These are phyloP conservation scores for Plasmodium gallinaceum DNA, from an alignment of 169 alveolate genomes.

Conservation along the genomic window DNA sequence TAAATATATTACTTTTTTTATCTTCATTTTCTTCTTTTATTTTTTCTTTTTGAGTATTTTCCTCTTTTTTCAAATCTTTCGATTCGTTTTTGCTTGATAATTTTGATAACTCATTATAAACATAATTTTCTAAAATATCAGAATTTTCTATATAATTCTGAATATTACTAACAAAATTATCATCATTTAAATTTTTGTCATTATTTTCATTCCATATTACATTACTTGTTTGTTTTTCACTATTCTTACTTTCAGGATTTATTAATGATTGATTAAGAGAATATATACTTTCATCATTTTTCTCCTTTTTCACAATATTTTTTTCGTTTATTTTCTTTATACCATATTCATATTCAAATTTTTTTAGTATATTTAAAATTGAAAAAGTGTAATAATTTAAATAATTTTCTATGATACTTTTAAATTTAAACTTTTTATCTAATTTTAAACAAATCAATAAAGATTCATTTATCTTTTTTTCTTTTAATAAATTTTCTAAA, in stretches of 20 bases:
- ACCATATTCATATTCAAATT: constrained; percentile 65
- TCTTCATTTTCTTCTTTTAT: not conserved
- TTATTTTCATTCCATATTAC: not conserved
- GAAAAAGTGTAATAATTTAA: constrained; percentile 68
- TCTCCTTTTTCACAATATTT: constrained; percentile 7
- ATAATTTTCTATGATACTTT: constrained; percentile 68
- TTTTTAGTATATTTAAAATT: constrained; percentile 47
- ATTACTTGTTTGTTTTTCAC: not conserved
- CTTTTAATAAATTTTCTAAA: constrained; percentile 64
- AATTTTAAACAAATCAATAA: constrained; percentile 65
- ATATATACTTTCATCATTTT: not conserved
- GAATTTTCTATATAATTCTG: constrained; percentile 65
- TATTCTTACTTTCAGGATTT: not conserved
- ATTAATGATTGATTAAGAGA: not conserved
- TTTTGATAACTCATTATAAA: constrained; percentile 27
- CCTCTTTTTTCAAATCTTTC: not conserved
- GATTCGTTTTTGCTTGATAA: not conserved
- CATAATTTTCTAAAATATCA: constrained; percentile 57
- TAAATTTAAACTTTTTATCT: constrained; percentile 68
- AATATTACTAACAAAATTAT: constrained; percentile 21
- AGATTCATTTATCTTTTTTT: constrained; percentile 62
- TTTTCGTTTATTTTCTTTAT: constrained; percentile 26
- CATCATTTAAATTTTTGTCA: constrained; percentile 10
- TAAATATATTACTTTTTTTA: not conserved
- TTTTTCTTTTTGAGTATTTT: not conserved